A percentile compares a stretch with the other conserved stretches of the same genome.
phyloP scores from a whole-genome alignment of 2,329 filamentous ascomycete genomes.

The Chaetomiaceae sp. region DNA sequence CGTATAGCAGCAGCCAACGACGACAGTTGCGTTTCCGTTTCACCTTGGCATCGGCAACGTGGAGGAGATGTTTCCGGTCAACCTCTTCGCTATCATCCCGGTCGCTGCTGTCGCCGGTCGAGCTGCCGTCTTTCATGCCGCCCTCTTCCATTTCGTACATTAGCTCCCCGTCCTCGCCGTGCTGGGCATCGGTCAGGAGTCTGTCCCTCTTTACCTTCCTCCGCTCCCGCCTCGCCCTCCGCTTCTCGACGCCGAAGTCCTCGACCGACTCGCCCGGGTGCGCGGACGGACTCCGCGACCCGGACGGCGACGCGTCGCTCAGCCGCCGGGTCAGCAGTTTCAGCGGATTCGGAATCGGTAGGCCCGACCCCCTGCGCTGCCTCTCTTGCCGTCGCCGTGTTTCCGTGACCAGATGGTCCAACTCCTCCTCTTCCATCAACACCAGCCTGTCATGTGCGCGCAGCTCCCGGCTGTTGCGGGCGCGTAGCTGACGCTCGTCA shows the following conservation, averaged over 20 bases:
- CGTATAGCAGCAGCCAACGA: constrained; percentile 49
- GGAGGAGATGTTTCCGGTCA: constrained; percentile 47
- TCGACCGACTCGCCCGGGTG: constrained; percentile 22
- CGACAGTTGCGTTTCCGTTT: constrained; percentile 48
- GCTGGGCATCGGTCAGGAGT: constrained; percentile 45
- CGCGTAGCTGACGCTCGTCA: constrained; percentile 59
- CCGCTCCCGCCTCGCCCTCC: constrained; percentile 42
- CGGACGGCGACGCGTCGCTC: constrained; percentile 22
- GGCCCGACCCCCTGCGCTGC: constrained; percentile 43
- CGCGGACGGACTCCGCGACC: constrained; percentile 19
- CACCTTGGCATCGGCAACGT: constrained; percentile 41
- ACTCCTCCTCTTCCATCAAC: constrained; percentile 69
- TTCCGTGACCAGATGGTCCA: constrained; percentile 53
- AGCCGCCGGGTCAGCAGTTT: constrained; percentile 23
- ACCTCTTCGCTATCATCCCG: constrained; percentile 54
- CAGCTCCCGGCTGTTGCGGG: constrained; percentile 63
- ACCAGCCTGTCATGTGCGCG: constrained; percentile 64
- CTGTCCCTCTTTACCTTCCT: constrained; percentile 48
- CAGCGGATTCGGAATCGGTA: constrained; percentile 46
- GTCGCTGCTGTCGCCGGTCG: constrained; percentile 56
- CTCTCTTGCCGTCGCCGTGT: constrained; percentile 41
- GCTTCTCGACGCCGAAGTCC: constrained; percentile 45
- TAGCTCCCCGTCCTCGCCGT: constrained; percentile 66
- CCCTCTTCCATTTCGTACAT: constrained; percentile 93
- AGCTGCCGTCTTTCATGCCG: constrained; percentile 59